These are phyloP conservation scores for Haematococcus lacustris DNA, from an alignment of 139 green algal genomes.

Conservation along the genomic window DNA sequence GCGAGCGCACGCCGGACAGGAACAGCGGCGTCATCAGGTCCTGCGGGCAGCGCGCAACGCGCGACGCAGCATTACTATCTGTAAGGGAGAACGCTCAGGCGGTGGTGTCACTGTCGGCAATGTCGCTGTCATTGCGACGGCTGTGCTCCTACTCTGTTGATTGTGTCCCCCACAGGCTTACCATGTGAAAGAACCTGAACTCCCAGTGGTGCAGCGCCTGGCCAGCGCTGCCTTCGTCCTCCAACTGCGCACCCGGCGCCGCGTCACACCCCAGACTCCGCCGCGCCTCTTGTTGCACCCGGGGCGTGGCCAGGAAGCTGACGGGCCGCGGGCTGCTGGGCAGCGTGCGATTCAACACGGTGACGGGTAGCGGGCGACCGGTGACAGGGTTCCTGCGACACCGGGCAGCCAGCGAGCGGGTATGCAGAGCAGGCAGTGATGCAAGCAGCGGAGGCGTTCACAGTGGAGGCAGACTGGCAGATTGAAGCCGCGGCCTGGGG, in stretches of 20 bases:
- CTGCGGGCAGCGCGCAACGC: not conserved
- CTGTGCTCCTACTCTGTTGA: not conserved
- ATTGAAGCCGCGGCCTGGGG: not conserved
- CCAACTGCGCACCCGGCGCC: not conserved
- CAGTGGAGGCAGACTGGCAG: not conserved
- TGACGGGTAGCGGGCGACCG: too few species aligned
- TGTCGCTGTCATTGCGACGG: not conserved
- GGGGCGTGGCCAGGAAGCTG: not conserved
- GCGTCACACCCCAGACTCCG: not conserved
- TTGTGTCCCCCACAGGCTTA: not conserved
- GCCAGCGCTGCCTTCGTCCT: not conserved
- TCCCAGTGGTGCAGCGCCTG: slow-evolving; percentile 8
- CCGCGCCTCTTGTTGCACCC: not conserved
- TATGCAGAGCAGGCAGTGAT: not conserved
- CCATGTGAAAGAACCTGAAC: slow-evolving; percentile 5
- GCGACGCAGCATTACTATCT: not conserved
- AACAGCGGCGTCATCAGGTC: slow-evolving; percentile 2
- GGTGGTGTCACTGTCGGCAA: not conserved
- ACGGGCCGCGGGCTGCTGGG: not conserved
- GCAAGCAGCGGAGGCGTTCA: not conserved
- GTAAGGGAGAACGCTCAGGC: not conserved
- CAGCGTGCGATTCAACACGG: not conserved
- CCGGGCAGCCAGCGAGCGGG: too few species aligned
- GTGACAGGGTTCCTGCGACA: too few species aligned
- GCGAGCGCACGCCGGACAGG: not conserved